Base-by-base conservation (phyloP, 2,329 filamentous ascomycete genomes). In the Delphinella strobiligena region DNA sequence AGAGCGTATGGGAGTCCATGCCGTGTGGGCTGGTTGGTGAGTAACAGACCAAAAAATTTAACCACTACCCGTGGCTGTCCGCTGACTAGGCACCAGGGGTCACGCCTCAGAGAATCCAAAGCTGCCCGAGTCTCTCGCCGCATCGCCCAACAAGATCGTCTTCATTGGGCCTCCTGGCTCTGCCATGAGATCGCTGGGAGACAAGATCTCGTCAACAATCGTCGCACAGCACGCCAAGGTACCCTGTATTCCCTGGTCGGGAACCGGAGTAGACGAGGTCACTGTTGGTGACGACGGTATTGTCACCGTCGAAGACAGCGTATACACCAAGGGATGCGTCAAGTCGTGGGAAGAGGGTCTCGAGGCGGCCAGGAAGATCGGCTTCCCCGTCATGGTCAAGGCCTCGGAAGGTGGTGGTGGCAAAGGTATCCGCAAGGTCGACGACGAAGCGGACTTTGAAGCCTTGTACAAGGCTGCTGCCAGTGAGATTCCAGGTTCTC, bases 371-470 rank as follows among this genome's bases (percentile, higher is more conserved):
- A 78, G 75, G 60, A 74, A 85, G 56, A 98, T 98, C 61, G 91
- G 91, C 50, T 98, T 98, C 69, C 91, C 91, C 12, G 83, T 98
- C 70, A 98, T 98, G 91, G 86, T 98, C 62, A 98, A 98, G 72
- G 91, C 91, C n/a, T 96, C 91, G 2, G 91, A 98, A 70, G 91
- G 91, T 67, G 91, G 91, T 68, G 91, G 91, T 68, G 91, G 91
- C 60, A 98, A 98, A 72, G 91, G 91, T 74, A 98, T 98, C 59
- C 86, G 93, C 60, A 95, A 96, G 68, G 91, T 91, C 50, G 72
- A 85, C 46, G 71, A 71, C 45, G 88, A 94, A 60, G 81, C 89
- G 31, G 79, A 82, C 47, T 98, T 98, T 54, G 73, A 82, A 58
- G 71, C 73, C 51, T 71, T 96, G 34, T 98, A 96, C 74, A 91